Evolutionary conservation across 306 rosid genomes (phyloP).

Genomic region (Fragaria nilgerrensis): DNA sequence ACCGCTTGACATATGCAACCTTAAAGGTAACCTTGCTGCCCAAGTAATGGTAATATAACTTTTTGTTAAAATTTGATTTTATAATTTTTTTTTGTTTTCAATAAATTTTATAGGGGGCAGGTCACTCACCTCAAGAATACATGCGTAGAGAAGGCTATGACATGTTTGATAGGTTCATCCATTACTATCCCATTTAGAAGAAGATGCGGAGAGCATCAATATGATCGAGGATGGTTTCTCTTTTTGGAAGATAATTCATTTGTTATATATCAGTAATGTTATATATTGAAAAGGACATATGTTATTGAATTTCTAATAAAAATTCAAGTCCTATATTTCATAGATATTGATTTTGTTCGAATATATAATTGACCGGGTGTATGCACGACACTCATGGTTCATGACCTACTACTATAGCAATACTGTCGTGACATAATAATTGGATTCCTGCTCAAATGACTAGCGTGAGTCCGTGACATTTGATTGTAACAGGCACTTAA

Average conservation of each 20-base stretch:
- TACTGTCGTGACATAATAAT: no score
- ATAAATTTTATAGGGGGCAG: slow-evolving; percentile 12
- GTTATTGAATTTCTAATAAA: background rate
- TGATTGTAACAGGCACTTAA: no score
- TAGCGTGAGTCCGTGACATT: no score
- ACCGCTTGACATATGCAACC: slow-evolving; percentile 27
- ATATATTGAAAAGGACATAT: background rate
- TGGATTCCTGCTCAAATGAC: no score
- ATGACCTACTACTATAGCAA: no score
- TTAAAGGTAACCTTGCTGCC: slow-evolving; percentile 21
- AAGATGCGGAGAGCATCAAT: background rate
- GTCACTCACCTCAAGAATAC: slow-evolving; percentile 28
- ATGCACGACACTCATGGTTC: background rate
- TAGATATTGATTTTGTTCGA: background rate
- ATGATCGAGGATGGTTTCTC: background rate
- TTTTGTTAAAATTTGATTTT: background rate
- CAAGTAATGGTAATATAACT: background rate
- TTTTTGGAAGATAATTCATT: background rate
- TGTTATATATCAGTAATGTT: background rate
- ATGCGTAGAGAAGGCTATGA: slow-evolving; percentile 20
- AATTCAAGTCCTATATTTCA: background rate
- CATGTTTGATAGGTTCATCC: slow-evolving; percentile 24
- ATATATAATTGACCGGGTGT: background rate
- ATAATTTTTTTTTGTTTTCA: background rate
- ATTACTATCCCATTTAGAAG: slow-evolving; percentile 12